These are phyloP conservation scores for Leccinum fuscescens DNA, from an alignment of 1,284 basidiomycete genomes.

Conservation along the genomic window DNA sequence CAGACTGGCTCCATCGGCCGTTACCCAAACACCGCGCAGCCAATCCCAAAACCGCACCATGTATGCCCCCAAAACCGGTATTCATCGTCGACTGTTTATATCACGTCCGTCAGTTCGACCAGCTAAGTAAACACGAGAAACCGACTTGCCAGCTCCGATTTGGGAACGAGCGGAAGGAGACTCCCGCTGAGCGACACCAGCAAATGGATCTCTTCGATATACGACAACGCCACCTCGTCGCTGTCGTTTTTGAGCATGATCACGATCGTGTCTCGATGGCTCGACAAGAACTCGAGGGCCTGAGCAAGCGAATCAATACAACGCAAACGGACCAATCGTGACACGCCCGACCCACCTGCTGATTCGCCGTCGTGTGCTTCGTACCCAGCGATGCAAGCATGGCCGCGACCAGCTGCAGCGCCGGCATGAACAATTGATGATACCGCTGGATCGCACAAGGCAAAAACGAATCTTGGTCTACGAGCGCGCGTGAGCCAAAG, in stretches of 20 bases:
- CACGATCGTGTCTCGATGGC: conserved; percentile 63
- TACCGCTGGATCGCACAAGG: conserved; percentile 87
- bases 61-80: conserved; percentile 80
- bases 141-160: conserved; percentile 68
- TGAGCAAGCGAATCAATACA: conserved; percentile 28
- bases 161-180: conserved; percentile 68
- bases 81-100: conserved; percentile 52
- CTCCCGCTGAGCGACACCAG: conserved; percentile 68
- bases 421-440: conserved; percentile 85
- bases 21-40: conserved; percentile 75
- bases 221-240: conserved; percentile 59
- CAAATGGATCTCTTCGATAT: conserved; percentile 75
- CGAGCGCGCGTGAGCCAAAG: not conserved
- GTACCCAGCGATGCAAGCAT: conserved; percentile 68
- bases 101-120: not conserved
- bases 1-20: conserved; percentile 55
- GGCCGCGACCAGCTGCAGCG: conserved; percentile 75
- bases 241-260: conserved; percentile 75
- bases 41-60: conserved; percentile 75
- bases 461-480: conserved; percentile 83
- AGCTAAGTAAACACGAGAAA: not conserved
- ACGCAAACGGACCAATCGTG: not conserved
- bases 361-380: conserved; percentile 61
- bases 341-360: conserved; percentile 50
- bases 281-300: conserved; percentile 74